Evolutionary conservation across 2,329 filamentous ascomycete species (phyloP).

Genomic region (Xylariomycetidae sp.): DNA sequence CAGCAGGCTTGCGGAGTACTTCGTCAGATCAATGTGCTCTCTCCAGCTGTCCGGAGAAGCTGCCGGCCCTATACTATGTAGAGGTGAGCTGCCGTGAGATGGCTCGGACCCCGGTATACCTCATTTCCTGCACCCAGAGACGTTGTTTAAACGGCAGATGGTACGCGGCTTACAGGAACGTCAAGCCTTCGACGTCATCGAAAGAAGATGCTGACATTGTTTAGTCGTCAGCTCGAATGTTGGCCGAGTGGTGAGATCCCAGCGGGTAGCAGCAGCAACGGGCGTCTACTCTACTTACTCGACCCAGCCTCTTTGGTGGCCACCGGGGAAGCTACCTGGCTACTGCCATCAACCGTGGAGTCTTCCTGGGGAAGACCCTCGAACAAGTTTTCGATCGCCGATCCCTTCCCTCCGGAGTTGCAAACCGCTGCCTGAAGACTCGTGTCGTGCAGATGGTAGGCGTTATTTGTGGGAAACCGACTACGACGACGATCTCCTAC

Average conservation of each 20-base stretch:
- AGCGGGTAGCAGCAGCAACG: conserved; percentile 1
- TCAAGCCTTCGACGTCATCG: conserved; percentile 17
- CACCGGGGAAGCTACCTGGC: conserved; percentile 6
- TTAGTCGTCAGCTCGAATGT: conserved; percentile 1
- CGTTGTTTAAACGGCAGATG: conserved; percentile 2
- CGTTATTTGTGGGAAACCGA: neutral
- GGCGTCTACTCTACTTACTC: too few species aligned
- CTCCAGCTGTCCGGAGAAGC: too few species aligned
- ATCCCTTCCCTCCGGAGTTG: conserved; percentile 2
- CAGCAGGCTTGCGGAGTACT: too few species aligned
- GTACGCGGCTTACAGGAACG: neutral
- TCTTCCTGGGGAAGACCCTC: conserved; percentile 4
- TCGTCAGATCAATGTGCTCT: too few species aligned
- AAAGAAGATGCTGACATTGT: conserved; percentile 1
- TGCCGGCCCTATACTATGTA: too few species aligned
- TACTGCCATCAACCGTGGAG: conserved; percentile 1
- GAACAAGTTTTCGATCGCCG: neutral
- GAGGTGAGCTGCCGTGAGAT: too few species aligned
- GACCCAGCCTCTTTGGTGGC: conserved; percentile 3
- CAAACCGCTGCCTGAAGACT: neutral
- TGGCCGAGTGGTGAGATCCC: conserved; percentile 1
- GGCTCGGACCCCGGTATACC: too few species aligned
- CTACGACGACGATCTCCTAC: neutral
- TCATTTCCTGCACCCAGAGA: conserved; percentile 2
- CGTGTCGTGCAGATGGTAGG: neutral